Percentiles rank a stretch among this genome's conserved stretches.
Conservation (phyloP, 1,284 basidiomycete genomes). For the Golubevia sp. region DNA sequence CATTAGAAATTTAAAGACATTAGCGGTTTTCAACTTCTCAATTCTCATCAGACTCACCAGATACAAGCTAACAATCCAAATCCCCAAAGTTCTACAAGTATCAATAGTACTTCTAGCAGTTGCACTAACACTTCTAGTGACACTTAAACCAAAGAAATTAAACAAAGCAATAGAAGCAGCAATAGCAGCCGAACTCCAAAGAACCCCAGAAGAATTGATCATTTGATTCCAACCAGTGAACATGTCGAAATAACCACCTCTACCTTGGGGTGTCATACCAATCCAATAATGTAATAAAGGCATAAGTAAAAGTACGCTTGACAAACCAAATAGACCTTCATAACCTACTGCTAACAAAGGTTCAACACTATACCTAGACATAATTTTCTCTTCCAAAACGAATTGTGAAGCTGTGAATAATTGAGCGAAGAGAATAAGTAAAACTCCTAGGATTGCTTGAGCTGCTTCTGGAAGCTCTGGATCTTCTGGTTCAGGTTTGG, state of each 20-base stretch:
- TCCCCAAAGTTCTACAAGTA: conserved; percentile 90
- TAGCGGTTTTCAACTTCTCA: no score
- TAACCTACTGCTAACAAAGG: conserved; percentile 92
- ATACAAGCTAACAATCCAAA: conserved; percentile 65
- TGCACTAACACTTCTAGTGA: conserved; percentile 69
- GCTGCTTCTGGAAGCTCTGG: conserved; percentile 37
- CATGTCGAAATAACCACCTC: conserved; percentile 87
- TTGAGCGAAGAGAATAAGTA: conserved; percentile 94
- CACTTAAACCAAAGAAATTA: conserved; percentile 92
- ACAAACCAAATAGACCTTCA: conserved; percentile 87
- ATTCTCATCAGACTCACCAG: conserved; percentile 14
- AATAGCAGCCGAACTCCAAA: conserved; percentile 74
- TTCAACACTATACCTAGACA: conserved; percentile 81
- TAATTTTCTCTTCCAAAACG: conserved; percentile 93
- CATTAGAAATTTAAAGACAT: no score
- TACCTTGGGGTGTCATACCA: conserved; percentile 65
- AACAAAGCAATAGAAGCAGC: conserved; percentile 76
- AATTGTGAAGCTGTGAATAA: conserved; percentile 90
- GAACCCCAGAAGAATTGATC: conserved; percentile 75
- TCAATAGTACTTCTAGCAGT: conserved; percentile 73
- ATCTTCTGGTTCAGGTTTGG: conserved; percentile 8
- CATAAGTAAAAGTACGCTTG: conserved; percentile 76
- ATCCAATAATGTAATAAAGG: conserved; percentile 70
- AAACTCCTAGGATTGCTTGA: conserved; percentile 69
- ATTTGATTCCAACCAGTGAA: conserved; percentile 88